A percentile compares a stretch with the other conserved stretches of the same genome.
These are phyloP conservation scores for Boletus vinaceobasis DNA, from an alignment of 768 basidiomycete genomes.

Conservation along the genomic window DNA sequence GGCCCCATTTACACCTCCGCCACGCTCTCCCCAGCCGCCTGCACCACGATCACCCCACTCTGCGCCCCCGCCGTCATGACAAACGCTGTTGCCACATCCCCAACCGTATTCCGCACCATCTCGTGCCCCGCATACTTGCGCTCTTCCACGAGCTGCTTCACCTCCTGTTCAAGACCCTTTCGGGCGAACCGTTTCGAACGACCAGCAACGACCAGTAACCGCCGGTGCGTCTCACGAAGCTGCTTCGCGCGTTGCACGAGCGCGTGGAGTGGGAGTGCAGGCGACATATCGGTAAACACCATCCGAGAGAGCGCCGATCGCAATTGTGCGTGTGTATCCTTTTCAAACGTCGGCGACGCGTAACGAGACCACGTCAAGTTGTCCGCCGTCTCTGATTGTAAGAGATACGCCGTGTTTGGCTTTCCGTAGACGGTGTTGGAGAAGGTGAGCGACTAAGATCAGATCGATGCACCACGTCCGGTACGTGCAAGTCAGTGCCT, in stretches of 20 bases:
- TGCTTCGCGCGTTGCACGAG: constrained; percentile 43
- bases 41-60: constrained; percentile 64
- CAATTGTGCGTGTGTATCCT: constrained; percentile 3
- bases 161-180: constrained; percentile 57
- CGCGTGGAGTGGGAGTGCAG: constrained; percentile 54
- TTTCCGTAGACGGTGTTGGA: constrained; percentile 74
- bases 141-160: constrained; percentile 46
- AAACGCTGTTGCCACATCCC: constrained; percentile 78
- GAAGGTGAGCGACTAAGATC: constrained; percentile 43
- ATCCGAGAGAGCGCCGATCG: constrained; percentile 57
- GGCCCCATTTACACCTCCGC: not conserved
- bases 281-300: constrained; percentile 49
- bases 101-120: constrained; percentile 71
- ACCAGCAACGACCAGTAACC: constrained; percentile 66
- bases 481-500: not conserved
- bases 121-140: constrained; percentile 10
- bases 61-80: constrained; percentile 57
- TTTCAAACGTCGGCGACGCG: constrained; percentile 28
- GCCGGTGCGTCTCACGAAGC: constrained; percentile 29
- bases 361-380: constrained; percentile 71
- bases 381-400: constrained; percentile 83
- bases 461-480: not conserved
- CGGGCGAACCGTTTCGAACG: constrained; percentile 69
- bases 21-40: constrained; percentile 42
- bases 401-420: constrained; percentile 56